phyloP scores from a whole-genome alignment of 352 stramenopile species.

The Globisporangium recalcitrans region DNA sequence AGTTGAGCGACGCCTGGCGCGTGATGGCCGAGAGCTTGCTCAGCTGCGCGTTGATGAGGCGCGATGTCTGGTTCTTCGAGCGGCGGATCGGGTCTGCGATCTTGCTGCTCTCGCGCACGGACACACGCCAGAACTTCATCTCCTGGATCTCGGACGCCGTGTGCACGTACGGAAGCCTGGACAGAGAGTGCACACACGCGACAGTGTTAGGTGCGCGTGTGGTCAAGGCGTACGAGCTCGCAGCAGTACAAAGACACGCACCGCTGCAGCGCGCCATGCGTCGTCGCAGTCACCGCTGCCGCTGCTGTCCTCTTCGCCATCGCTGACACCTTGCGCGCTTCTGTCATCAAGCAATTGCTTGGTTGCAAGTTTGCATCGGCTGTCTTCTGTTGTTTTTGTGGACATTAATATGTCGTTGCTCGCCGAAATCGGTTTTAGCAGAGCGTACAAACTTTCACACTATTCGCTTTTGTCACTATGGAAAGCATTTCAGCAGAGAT shows the following conservation, averaged over 20 bases:
- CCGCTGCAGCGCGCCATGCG: constrained; percentile 69
- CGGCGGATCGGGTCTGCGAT: constrained; percentile 77
- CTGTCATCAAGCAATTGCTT: too few relatives aligned
- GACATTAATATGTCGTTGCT: too few relatives aligned
- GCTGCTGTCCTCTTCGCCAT: constrained; percentile 18
- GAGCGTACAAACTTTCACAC: too few relatives aligned
- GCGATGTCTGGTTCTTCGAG: constrained; percentile 75
- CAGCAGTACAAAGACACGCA: constrained; percentile 20
- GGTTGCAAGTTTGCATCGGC: too few relatives aligned
- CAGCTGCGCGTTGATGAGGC: constrained; percentile 79
- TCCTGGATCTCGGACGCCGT: constrained; percentile 80
- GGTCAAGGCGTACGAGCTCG: too few relatives aligned
- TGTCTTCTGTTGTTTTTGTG: too few relatives aligned
- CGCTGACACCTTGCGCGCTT: too few relatives aligned
- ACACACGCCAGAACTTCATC: constrained; percentile 83
- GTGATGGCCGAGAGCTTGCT: constrained; percentile 69
- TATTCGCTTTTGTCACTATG: too few relatives aligned
- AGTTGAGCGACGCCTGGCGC: constrained; percentile 62
- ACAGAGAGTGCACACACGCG: neutral
- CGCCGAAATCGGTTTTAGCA: too few relatives aligned
- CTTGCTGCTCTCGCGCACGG: constrained; percentile 68
- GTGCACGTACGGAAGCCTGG: constrained; percentile 72
- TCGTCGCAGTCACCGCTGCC: constrained; percentile 25
- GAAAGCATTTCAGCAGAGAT: too few relatives aligned
- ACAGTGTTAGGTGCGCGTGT: too few relatives aligned